These are phyloP conservation scores for Colletotrichum caudatum DNA, from an alignment of 2,329 filamentous ascomycete species.

Conservation along the genomic window DNA sequence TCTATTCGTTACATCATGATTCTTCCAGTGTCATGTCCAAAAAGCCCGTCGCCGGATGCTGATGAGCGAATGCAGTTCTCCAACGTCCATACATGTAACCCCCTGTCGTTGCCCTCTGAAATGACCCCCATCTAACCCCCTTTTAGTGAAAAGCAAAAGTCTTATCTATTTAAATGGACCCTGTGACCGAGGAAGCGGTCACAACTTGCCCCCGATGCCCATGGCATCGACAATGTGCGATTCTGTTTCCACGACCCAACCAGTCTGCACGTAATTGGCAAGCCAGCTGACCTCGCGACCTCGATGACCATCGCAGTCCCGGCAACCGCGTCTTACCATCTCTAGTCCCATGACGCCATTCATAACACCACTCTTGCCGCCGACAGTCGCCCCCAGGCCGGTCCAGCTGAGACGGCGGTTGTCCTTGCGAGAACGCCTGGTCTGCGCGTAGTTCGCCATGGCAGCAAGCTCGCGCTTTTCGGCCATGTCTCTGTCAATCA, in stretches of 20 bases:
- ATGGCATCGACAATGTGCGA: constrained; percentile 39
- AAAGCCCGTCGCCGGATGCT: constrained; percentile 34
- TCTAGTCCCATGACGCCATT: constrained; percentile 52
- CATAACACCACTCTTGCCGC: constrained; percentile 47
- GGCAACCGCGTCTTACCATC: constrained; percentile 50
- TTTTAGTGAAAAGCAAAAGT: constrained; percentile 12
- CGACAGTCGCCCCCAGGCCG: constrained; percentile 51
- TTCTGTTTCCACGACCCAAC: constrained; percentile 36
- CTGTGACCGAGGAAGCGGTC: not conserved
- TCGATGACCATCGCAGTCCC: constrained; percentile 49
- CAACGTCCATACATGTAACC: not conserved
- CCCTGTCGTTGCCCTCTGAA: constrained; percentile 1
- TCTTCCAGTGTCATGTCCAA: constrained; percentile 23
- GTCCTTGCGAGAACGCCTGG: constrained; percentile 44
- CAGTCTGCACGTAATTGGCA: constrained; percentile 41
- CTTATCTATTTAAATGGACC: not conserved
- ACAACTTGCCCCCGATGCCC: constrained; percentile 26
- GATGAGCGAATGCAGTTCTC: constrained; percentile 22
- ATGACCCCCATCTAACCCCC: not conserved
- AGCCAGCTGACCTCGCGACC: constrained; percentile 52
- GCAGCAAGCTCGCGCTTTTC: constrained; percentile 58
- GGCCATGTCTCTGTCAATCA: constrained; percentile 55
- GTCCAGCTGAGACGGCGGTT: constrained; percentile 56
- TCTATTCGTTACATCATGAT: constrained; percentile 37
- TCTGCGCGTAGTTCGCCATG: constrained; percentile 50